Base-by-base conservation (phyloP, 306 rosid species). In the Aeschynomene evenia region DNA sequence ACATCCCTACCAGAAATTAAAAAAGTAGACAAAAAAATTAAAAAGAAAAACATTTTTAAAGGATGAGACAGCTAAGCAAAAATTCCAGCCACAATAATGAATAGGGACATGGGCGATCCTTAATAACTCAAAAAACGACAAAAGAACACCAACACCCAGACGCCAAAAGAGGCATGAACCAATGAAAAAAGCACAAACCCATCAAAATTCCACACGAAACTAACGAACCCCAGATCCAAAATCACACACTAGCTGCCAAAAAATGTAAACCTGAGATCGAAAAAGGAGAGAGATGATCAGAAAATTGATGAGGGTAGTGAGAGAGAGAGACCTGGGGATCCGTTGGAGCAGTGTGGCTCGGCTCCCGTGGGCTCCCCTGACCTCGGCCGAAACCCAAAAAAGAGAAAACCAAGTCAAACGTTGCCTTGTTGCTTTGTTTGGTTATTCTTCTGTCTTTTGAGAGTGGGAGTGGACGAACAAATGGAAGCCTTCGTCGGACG, bases 261-360 rank as follows among this genome's bases (percentile, higher is more conserved):
- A 37, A 72, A 49, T 29, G 9, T 23, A 69, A 45, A 18, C 12
- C 6, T 13, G 21, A 40, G 42, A 63, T 43, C 5, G 4, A 26
- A 43, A 18, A 12, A 4, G 15, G 14, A 36, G 8, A 70, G 11
- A 21, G 18, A 46, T 36, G 46, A 54, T 4, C 6, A 1, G 42
- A 13, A 16, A 7, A 53, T n/a, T 0, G 22, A 34, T 4, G 26
- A 49, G 26, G 51, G 15, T 4, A 14, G 60, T 6, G 60, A 31
- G 33, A 28, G 60, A 28, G 60, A 33, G 62, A 11, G 37, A 63
- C 48, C 60, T 31, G 15, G 18, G 49, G 12, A 52, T 51, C 85
- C 83, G 81, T 75, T 66, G 79, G 83, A 83, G 84, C 74, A 83
- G 83, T 61, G 73, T 61, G 73, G 55, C 18, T 69, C 62, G 64